These are phyloP conservation scores for Trypanosoma melophagium DNA, from an alignment of 208 protist species.

Conservation along the genomic window DNA sequence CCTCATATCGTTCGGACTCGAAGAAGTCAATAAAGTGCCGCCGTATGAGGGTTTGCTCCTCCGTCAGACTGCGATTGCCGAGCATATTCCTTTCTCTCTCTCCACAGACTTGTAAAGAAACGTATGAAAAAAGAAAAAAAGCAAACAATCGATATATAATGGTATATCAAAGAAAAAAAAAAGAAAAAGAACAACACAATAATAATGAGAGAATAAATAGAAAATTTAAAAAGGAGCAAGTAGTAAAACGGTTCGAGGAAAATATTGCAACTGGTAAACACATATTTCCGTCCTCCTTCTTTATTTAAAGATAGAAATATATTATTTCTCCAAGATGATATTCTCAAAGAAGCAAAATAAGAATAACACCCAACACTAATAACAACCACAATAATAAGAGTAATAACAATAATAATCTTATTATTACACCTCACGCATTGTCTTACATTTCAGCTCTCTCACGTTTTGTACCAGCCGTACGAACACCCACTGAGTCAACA, in stretches of 20 bases:
- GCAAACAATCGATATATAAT: too few species aligned
- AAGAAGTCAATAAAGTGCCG: conserved; percentile 91
- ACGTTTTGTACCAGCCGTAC: not conserved
- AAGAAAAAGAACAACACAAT: not conserved
- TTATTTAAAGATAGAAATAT: not conserved
- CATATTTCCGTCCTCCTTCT: not conserved
- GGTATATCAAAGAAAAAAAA: not conserved
- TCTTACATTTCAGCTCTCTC: not conserved
- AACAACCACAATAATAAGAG: conserved; percentile 10
- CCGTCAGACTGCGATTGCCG: conserved; percentile 72
- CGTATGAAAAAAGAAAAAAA: too few species aligned
- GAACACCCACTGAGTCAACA: conserved; percentile 6
- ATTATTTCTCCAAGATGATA: not conserved
- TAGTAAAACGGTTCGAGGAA: not conserved
- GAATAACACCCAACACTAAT: not conserved
- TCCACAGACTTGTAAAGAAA: not conserved
- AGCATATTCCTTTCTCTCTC: too few species aligned
- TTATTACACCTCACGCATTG: not conserved
- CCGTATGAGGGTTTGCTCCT: conserved; percentile 87
- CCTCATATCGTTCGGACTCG: conserved; percentile 78
- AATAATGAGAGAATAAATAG: not conserved
- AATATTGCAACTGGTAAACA: not conserved
- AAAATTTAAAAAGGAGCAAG: not conserved
- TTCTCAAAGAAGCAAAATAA: not conserved
- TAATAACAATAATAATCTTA: not conserved